Percentiles rank a stretch among this genome's conserved stretches.
These are phyloP conservation scores for Hygrocybe punicea DNA, from an alignment of 768 basidiomycete genomes.

Conservation along the genomic window DNA sequence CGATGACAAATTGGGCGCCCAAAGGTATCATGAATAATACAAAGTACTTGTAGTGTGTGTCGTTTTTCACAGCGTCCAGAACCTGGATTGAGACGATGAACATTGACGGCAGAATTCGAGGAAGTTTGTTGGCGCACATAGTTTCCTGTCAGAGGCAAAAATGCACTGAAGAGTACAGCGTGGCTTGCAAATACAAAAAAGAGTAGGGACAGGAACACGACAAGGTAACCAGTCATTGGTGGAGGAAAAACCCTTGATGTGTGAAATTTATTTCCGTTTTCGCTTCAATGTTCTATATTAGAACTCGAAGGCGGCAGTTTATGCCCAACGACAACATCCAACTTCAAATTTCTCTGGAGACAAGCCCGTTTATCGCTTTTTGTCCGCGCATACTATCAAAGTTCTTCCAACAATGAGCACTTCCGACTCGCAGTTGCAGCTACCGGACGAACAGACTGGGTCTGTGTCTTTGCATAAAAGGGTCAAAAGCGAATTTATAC, in stretches of 20 bases:
- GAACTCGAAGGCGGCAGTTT: conserved; percentile 34
- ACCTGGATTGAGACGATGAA: conserved; percentile 41
- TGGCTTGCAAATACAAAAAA: conserved; percentile 61
- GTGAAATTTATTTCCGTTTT: not conserved
- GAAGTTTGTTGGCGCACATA: conserved; percentile 39
- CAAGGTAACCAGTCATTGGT: not conserved
- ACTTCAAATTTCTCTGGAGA: not conserved
- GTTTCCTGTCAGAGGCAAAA: conserved; percentile 52
- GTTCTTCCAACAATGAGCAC: conserved; percentile 26
- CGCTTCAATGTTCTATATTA: conserved; percentile 23
- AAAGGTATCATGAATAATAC: conserved; percentile 74
- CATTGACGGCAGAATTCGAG: not conserved
- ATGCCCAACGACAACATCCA: conserved; percentile 24
- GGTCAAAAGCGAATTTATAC: not conserved
- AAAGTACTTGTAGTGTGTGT: conserved; percentile 92
- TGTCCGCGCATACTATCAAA: too few species aligned
- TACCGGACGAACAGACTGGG: conserved; percentile 22
- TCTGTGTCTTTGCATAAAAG: conserved; percentile 36
- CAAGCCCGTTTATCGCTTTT: too few species aligned
- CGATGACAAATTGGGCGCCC: conserved; percentile 85
- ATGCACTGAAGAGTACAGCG: conserved; percentile 62
- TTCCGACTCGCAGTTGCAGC: conserved; percentile 8
- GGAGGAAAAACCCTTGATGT: not conserved
- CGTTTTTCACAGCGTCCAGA: conserved; percentile 59
- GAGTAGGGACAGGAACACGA: conserved; percentile 40